Base-by-base conservation (phyloP, 371 early-diverging fungal genomes). In the Sanchytrium tribonematis region DNA sequence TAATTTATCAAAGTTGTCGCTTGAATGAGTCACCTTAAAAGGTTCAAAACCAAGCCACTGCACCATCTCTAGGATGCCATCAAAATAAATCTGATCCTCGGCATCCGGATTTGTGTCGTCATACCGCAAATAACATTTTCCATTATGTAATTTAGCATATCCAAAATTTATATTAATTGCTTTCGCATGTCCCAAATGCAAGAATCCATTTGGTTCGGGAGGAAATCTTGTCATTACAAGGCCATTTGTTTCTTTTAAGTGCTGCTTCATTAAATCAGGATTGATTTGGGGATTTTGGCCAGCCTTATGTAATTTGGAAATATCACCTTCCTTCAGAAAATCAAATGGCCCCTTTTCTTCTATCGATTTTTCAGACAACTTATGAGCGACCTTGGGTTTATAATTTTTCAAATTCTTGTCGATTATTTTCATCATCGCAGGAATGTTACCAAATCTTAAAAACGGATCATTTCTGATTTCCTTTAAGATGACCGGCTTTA, bases 111-210 rank as follows among this genome's bases (percentile, higher is more conserved):
- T 99, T 67, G 99, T 99, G 79, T 98, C 98, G 77, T 97, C 98
- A 75, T 91, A 99, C 71, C 99, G 86, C 73, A 99, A 82, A 79
- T 95, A 93, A 70, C 88, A 88, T 71, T 85, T 75, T 66, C 99
- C 99, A 68, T 87, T 82, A 77, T 91, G 87, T 17, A 89, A 89
- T 72, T 86, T 83, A 31, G 96, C 98, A 74, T 93, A 97, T 69
- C 93, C 94, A 84, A 98, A 98, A 78, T 91, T 94, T 75, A 99
- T 85, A 77, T 98, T 97, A 81, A 98, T 91, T 31, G 98, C 98
- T 80, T 99, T 99, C 68, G 98, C 98, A 77, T 99, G 99, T 69
- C 99, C 99, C 79, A 99, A 97, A 77, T 99, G 99, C 69, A 91
- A 76, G 79, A 85, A 93, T 22, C 99, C 99, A 75, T 96, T 98